Evolutionary conservation across 441 rosid genomes (phyloP).

Genomic region (Melastoma candidum): DNA sequence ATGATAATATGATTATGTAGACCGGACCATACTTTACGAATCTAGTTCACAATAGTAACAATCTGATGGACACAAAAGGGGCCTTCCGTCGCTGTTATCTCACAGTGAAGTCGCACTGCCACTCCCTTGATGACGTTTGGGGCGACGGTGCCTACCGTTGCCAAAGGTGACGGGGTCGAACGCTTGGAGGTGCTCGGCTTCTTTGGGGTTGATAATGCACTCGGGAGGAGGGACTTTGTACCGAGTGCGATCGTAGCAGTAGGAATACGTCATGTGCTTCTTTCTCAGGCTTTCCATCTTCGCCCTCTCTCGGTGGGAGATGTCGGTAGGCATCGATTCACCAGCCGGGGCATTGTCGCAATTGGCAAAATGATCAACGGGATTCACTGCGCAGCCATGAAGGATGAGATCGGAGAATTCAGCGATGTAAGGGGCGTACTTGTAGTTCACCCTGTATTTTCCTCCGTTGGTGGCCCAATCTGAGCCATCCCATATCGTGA

Average conservation of each 20-base stretch:
- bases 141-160: conserved; percentile 17
- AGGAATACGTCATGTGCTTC: conserved; percentile 44
- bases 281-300: conserved; percentile 35
- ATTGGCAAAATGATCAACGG: neutral
- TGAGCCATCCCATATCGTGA: conserved; percentile 10
- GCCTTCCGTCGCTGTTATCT: neutral
- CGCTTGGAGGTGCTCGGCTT: neutral
- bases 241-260: conserved; percentile 38
- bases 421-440: conserved; percentile 4
- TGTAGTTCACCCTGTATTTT: conserved; percentile 9
- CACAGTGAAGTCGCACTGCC: conserved; percentile 23
- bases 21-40: neutral
- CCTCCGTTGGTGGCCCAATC: conserved; percentile 9
- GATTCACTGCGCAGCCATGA: conserved; percentile 7
- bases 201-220: conserved; percentile 20
- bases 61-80: neutral
- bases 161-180: conserved; percentile 6
- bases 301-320: conserved; percentile 13
- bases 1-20: conserved; percentile 1
- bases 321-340: conserved; percentile 4
- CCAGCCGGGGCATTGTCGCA: neutral
- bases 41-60: too few species aligned
- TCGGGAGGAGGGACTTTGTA: conserved; percentile 39
- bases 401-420: conserved; percentile 7
- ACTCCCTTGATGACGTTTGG: conserved; percentile 18